phyloP scores from a whole-genome alignment of 345 rosid species.

The Schrenkiella parvula region DNA sequence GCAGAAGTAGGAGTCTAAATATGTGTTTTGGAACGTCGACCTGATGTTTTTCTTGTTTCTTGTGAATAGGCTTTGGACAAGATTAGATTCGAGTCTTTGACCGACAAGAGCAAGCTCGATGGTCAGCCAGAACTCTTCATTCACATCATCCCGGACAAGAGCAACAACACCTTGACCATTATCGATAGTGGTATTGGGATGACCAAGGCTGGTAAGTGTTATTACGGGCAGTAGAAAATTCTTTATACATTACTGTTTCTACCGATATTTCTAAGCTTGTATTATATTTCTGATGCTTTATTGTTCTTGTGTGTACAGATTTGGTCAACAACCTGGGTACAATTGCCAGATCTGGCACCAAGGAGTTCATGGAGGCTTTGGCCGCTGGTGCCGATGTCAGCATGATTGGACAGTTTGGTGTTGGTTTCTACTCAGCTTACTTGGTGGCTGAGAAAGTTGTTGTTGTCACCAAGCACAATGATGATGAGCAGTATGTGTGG shows the following conservation, averaged over 20 bases:
- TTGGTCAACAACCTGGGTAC: not conserved
- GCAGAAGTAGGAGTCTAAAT: no score
- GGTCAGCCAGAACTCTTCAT: not conserved
- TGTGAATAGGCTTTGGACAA: not conserved
- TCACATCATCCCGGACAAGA: not conserved
- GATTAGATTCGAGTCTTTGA: not conserved
- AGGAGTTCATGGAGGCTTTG: constrained; percentile 1
- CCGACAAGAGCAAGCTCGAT: constrained; percentile 2
- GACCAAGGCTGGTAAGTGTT: not conserved
- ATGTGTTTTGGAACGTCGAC: no score
- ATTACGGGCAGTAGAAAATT: not conserved
- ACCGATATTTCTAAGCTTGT: not conserved
- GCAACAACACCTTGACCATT: not conserved
- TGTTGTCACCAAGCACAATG: not conserved
- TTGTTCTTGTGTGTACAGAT: not conserved
- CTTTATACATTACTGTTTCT: not conserved
- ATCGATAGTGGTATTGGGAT: not conserved
- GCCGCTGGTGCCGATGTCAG: constrained; percentile 1
- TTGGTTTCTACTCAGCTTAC: constrained; percentile 2
- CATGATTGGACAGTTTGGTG: constrained; percentile 6
- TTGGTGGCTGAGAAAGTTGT: not conserved
- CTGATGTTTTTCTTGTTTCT: not conserved
- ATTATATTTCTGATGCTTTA: not conserved
- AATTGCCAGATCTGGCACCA: not conserved
- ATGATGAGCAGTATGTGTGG: not conserved